Evolutionary conservation across 179 eudicot species (phyloP).

Genomic region (Nepenthes alata): DNA sequence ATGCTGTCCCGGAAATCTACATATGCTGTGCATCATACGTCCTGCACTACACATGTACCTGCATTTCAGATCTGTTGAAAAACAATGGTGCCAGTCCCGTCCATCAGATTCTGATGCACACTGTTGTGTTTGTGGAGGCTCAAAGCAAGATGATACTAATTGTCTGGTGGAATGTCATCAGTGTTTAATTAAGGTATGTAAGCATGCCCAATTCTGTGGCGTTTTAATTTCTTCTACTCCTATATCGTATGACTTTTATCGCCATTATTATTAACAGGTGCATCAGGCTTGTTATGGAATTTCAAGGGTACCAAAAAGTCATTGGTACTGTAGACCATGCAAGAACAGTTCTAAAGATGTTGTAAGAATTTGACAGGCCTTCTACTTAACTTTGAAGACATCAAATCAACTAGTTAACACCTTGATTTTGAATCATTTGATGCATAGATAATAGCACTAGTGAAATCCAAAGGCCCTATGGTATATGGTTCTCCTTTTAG

Average conservation of each 20-base stretch:
- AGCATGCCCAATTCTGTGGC: too few species aligned
- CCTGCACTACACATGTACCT: not conserved
- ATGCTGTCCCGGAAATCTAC: too few species aligned
- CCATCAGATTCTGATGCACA: conserved; percentile 14
- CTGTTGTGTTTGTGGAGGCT: conserved; percentile 55
- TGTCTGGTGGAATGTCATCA: conserved; percentile 35
- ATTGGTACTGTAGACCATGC: conserved; percentile 62
- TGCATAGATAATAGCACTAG: too few species aligned
- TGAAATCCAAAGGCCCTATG: too few species aligned
- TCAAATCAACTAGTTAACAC: too few species aligned
- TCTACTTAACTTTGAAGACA: too few species aligned
- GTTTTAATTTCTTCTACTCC: too few species aligned
- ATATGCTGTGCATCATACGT: too few species aligned
- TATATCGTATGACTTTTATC: not conserved
- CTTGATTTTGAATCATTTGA: too few species aligned
- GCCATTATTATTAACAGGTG: conserved; percentile 25
- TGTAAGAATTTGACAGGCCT: conserved; percentile 18
- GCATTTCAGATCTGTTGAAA: conserved; percentile 18
- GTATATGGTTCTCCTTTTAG: too few species aligned
- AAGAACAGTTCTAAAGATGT: conserved; percentile 7
- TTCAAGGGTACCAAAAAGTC: conserved; percentile 39
- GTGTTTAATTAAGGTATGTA: too few species aligned
- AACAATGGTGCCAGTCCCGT: conserved; percentile 11
- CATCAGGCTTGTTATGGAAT: conserved; percentile 69
- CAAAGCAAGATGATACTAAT: conserved; percentile 31